These are phyloP conservation scores for Saccharomycopsis fibuligera DNA, from an alignment of 805 yeast genomes.

Conservation along the genomic window DNA sequence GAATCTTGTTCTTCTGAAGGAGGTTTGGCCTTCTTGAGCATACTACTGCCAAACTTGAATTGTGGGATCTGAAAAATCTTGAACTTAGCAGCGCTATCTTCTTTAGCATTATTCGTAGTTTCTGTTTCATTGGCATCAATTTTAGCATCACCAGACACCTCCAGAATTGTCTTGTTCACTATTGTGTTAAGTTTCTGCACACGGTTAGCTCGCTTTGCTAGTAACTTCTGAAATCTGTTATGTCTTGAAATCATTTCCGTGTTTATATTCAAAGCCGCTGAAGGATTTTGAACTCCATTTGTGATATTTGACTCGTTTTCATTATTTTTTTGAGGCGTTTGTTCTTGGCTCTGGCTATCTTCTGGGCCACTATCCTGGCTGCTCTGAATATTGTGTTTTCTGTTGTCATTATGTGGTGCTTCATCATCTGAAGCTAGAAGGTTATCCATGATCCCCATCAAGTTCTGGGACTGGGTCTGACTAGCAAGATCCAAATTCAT, in stretches of 20 bases:
- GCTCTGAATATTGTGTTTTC: neutral
- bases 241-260: slow-evolving; percentile 19
- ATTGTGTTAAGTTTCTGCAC: slow-evolving; percentile 11
- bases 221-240: slow-evolving; percentile 17
- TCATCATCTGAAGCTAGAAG: neutral
- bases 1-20: neutral
- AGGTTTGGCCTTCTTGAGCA: neutral
- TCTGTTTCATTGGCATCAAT: neutral
- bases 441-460: neutral
- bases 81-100: neutral
- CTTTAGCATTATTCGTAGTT: neutral
- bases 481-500: no score
- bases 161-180: slow-evolving; percentile 11
- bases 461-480: neutral
- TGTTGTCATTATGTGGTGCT: neutral
- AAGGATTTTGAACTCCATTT: no score
- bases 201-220: slow-evolving; percentile 16
- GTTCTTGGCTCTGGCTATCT: neutral
- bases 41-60: no score
- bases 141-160: slow-evolving; percentile 1
- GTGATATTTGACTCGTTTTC: neutral
- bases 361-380: slow-evolving; percentile 1
- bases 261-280: slow-evolving; percentile 1
- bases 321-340: neutral
- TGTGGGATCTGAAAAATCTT: neutral